Base-by-base conservation (phyloP, 495 filamentous ascomycete species). In the Xeromyces bisporus region DNA sequence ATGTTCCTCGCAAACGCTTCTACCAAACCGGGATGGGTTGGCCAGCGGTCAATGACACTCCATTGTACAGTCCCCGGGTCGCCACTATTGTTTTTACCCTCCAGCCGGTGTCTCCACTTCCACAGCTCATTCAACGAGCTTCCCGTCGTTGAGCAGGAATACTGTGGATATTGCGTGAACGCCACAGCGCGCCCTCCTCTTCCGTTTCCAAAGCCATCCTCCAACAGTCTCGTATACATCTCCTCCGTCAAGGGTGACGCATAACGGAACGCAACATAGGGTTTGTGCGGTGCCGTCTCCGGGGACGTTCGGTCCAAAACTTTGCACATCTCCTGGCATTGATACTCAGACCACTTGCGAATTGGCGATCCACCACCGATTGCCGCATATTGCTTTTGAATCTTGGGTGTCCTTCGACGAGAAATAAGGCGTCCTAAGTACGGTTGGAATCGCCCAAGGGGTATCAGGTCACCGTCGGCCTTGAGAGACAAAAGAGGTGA, bases 1-100 rank as follows among this genome's bases (percentile, higher is more conserved):
- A 99, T 81, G 42, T 94, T 93, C 38, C 69, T 68, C 2, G 86
- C 87, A 50, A 99, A 81, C 2, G 85, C 82, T 45, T 93, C 77
- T 1, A 96, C 81, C 5, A 96, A 60, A 10, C 91, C 91, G 1
- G 75, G 67, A 49, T 99, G 91, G 13, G 73, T 69, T 3, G 89
- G 89, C 91, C 91, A 99, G 32, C 91, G 73, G 51, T 97, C 91
- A 50, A 97, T 96, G 37, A 96, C 91, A 51, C 84, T 93, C 91
- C 91, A 99, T 37, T 76, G 61, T 37, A 99, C 92, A 1, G 72
- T 48, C 1, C 87, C 60, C 14, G 55, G 50, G 36, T 58, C 58
- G 14, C 58, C 62, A 23, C 61, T 56, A 16, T 51, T 50, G 26
- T 63, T 60, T 55, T 80, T 81, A 5, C 79, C 79, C 60, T 99